Evolutionary conservation across 2,329 filamentous ascomycete species (phyloP).

Genomic region (Trichoderma breve): DNA sequence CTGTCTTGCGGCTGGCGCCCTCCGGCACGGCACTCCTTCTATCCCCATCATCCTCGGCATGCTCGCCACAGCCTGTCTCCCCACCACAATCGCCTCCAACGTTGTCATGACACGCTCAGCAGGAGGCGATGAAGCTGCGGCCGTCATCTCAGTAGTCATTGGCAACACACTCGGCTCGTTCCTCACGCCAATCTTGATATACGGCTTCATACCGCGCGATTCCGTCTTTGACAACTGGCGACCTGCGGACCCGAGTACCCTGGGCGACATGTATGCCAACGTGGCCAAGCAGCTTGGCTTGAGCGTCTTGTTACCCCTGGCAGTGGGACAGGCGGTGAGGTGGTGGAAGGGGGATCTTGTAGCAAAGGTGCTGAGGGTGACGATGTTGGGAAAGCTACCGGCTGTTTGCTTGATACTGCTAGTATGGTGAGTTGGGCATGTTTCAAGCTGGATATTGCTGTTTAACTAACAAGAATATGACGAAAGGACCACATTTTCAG

Average conservation of each 20-base stretch:
- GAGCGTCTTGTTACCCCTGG: slow-evolving; percentile 63
- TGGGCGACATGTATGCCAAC: slow-evolving; percentile 61
- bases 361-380: slow-evolving; percentile 50
- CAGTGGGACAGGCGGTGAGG: slow-evolving; percentile 59
- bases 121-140: slow-evolving; percentile 64
- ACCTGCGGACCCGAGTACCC: slow-evolving; percentile 50
- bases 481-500: slow-evolving; percentile 65
- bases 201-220: slow-evolving; percentile 55
- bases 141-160: slow-evolving; percentile 66
- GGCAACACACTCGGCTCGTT: slow-evolving; percentile 70
- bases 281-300: slow-evolving; percentile 69
- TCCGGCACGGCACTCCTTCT: slow-evolving; percentile 57
- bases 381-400: slow-evolving; percentile 52
- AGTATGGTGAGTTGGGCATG: slow-evolving; percentile 42
- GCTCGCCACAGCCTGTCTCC: slow-evolving; percentile 64
- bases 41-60: slow-evolving; percentile 65
- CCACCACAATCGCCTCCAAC: slow-evolving; percentile 71
- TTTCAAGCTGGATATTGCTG: too few relatives aligned
- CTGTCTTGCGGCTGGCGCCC: slow-evolving; percentile 45
- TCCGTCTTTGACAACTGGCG: slow-evolving; percentile 56
- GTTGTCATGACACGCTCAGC: slow-evolving; percentile 71
- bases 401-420: slow-evolving; percentile 48
- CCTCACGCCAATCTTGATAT: slow-evolving; percentile 61
- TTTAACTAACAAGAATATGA: background rate
- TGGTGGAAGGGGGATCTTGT: slow-evolving; percentile 50